These are phyloP conservation scores for Lasiosphaeria hispida DNA, from an alignment of 495 filamentous ascomycete species.

Conservation along the genomic window DNA sequence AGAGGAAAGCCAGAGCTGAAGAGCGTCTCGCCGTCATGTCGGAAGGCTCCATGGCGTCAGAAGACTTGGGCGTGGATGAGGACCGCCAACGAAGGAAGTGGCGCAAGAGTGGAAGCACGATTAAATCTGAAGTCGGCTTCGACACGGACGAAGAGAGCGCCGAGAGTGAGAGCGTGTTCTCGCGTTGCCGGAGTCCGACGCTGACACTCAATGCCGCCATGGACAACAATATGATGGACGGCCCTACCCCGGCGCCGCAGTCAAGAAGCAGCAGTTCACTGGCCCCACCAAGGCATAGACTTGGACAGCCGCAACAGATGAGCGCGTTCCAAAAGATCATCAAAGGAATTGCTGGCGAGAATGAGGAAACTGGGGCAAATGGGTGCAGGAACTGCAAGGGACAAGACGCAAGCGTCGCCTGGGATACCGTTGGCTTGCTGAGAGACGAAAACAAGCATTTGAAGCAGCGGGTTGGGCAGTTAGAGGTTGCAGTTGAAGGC, in stretches of 20 bases:
- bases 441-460: conserved; percentile 70
- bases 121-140: conserved; percentile 35
- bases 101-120: conserved; percentile 52
- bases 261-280: conserved; percentile 3
- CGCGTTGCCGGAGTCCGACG: conserved; percentile 55
- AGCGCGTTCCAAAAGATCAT: conserved; percentile 52
- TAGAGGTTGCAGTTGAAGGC: conserved; percentile 69
- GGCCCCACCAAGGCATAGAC: conserved; percentile 19
- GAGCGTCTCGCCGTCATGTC: conserved; percentile 38
- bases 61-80: conserved; percentile 55
- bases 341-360: conserved; percentile 42
- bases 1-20: conserved; percentile 53
- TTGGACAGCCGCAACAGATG: conserved; percentile 34
- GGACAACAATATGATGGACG: conserved; percentile 31
- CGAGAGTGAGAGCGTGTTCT: conserved; percentile 62
- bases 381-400: conserved; percentile 62
- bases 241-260: conserved; percentile 15
- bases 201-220: conserved; percentile 18
- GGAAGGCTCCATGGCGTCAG: conserved; percentile 37
- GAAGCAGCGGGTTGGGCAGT: conserved; percentile 62
- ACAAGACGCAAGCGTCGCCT: conserved; percentile 61
- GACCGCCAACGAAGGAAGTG: conserved; percentile 44
- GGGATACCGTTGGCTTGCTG: conserved; percentile 67
- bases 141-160: conserved; percentile 57
- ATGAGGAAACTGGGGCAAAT: conserved; percentile 18